Conservation (phyloP, 1,284 basidiomycete genomes). For the Malassezia yamatoensis region DNA sequence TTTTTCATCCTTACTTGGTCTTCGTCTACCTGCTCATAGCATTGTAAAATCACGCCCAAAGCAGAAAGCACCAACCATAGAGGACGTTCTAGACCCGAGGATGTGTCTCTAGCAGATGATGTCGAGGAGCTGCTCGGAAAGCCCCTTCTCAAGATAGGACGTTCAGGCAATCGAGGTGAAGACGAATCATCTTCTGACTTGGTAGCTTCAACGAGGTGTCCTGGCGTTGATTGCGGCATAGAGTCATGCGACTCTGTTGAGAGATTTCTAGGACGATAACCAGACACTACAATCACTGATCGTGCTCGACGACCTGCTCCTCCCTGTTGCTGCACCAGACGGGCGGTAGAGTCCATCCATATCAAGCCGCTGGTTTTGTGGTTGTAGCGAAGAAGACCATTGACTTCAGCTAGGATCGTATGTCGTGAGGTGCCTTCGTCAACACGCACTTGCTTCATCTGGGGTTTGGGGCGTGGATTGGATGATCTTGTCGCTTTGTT, state of each 20-base stretch:
- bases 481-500: not conserved
- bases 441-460: not conserved
- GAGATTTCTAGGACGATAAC: not conserved
- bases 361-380: not conserved
- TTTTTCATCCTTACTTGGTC: not conserved
- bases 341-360: not conserved
- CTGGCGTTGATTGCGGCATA: no score
- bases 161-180: no score
- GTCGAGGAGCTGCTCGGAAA: no score
- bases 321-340: not conserved
- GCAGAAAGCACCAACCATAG: not conserved
- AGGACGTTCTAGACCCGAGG: not conserved
- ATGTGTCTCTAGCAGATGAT: no score
- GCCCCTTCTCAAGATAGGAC: no score
- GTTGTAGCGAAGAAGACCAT: not conserved
- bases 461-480: not conserved
- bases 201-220: no score
- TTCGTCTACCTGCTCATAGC: not conserved
- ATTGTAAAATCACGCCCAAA: conserved; percentile 2
- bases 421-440: not conserved
- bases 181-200: no score
- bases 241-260: no score
- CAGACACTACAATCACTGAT: not conserved
- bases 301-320: not conserved
- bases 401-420: not conserved